A percentile compares a stretch with the other conserved stretches of the same genome.
phyloP scores from a whole-genome alignment of 352 stramenopile species.

The Pythium brachiatum region DNA sequence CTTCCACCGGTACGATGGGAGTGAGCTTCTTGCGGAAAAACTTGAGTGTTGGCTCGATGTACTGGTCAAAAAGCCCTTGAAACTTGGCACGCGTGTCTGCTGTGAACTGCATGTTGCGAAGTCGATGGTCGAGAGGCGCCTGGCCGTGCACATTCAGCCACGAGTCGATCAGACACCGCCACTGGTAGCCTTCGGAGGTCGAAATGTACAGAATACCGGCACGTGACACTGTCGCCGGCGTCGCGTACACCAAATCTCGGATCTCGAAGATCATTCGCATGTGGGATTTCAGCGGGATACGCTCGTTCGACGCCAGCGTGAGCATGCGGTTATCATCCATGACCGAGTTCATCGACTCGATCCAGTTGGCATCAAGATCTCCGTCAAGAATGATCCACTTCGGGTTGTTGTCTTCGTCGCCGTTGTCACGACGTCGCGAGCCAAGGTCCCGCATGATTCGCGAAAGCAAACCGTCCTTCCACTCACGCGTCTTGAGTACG shows the following conservation, averaged over 20 bases:
- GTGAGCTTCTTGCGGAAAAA: slow-evolving; percentile 94
- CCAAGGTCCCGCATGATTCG: slow-evolving; percentile 96
- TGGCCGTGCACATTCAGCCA: slow-evolving; percentile 87
- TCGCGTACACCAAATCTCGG: slow-evolving; percentile 93
- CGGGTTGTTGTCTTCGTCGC: slow-evolving; percentile 88
- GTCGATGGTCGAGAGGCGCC: slow-evolving; percentile 54
- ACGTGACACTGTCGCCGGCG: slow-evolving; percentile 93
- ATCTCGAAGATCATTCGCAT: slow-evolving; percentile 99
- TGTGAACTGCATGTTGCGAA: slow-evolving; percentile 77
- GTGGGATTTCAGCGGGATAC: slow-evolving; percentile 94
- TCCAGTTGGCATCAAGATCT: slow-evolving; percentile 97
- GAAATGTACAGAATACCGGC: slow-evolving; percentile 97
- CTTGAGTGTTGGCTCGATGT: slow-evolving; percentile 89
- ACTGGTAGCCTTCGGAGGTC: slow-evolving; percentile 94
- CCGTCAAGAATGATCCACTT: slow-evolving; percentile 98
- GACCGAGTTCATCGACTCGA: slow-evolving; percentile 97
- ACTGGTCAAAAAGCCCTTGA: slow-evolving; percentile 89
- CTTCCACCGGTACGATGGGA: slow-evolving; percentile 91
- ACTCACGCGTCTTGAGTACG: slow-evolving; percentile 93
- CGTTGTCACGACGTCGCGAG: slow-evolving; percentile 86
- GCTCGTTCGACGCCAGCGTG: slow-evolving; percentile 95
- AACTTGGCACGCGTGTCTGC: slow-evolving; percentile 77
- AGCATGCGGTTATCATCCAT: slow-evolving; percentile 98
- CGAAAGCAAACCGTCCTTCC: slow-evolving; percentile 94
- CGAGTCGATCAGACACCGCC: slow-evolving; percentile 92